phyloP scores from a whole-genome alignment of 495 filamentous ascomycete genomes.

The Tetracladium setigerum region DNA sequence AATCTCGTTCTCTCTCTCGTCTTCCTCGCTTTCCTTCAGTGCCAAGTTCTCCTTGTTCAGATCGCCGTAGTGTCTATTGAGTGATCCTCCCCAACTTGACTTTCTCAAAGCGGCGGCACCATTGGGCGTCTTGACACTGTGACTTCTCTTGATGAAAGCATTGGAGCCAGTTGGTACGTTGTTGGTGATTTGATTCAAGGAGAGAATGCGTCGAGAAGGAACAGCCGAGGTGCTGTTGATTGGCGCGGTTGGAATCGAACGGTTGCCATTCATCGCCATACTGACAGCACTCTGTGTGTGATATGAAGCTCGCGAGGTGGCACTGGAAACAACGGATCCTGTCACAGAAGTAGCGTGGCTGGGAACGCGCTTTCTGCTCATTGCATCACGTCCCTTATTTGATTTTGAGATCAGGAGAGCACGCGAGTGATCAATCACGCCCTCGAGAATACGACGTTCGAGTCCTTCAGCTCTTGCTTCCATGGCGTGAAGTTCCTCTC shows the following conservation, averaged over 20 bases:
- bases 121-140: conserved; percentile 57
- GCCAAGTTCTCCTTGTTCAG: conserved; percentile 38
- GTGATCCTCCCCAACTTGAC: conserved; percentile 58
- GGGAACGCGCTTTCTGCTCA: conserved; percentile 70
- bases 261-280: conserved; percentile 34
- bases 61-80: conserved; percentile 35
- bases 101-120: conserved; percentile 60
- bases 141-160: conserved; percentile 47
- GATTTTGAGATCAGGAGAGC: conserved; percentile 65
- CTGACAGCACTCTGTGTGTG: conserved; percentile 30
- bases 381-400: conserved; percentile 37
- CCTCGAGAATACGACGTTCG: conserved; percentile 87
- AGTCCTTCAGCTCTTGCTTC: conserved; percentile 78
- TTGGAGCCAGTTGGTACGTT: conserved; percentile 51
- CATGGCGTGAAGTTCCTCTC: conserved; percentile 86
- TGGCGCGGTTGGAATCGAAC: conserved; percentile 34
- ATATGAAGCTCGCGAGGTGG: conserved; percentile 7
- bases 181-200: conserved; percentile 76
- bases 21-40: conserved; percentile 38
- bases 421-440: conserved; percentile 90
- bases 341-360: conserved; percentile 28
- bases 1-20: conserved; percentile 14
- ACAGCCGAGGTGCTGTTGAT: conserved; percentile 29
- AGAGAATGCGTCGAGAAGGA: conserved; percentile 69
- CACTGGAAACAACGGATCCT: conserved; percentile 16